Evolutionary conservation across 1,284 basidiomycete genomes (phyloP).

Genomic region (Boletus smithii): DNA sequence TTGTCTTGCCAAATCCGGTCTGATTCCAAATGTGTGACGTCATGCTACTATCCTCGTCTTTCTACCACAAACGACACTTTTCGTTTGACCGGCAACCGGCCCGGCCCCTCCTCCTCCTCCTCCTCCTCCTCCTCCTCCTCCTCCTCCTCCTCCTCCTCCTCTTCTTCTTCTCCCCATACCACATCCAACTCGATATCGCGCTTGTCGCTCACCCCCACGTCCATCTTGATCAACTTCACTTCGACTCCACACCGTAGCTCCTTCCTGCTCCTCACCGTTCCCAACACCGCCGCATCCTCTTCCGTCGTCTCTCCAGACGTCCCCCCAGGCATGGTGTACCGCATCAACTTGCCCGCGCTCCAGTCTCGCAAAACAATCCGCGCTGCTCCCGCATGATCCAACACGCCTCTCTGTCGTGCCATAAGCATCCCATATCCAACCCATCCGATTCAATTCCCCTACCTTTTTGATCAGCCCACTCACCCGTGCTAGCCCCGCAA

Average conservation of each 20-base stretch:
- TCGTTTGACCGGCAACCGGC: slow-evolving; percentile 5
- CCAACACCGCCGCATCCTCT: slow-evolving; percentile 46
- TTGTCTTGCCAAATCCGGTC: slow-evolving; percentile 27
- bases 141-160: slow-evolving; percentile 32
- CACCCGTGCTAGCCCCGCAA: slow-evolving; percentile 79
- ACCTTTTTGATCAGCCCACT: slow-evolving; percentile 83
- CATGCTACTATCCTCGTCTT: slow-evolving; percentile 13
- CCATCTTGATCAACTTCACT: slow-evolving; percentile 52
- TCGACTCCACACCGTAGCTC: slow-evolving; percentile 61
- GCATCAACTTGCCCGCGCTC: slow-evolving; percentile 76
- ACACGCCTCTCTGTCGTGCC: slow-evolving; percentile 59
- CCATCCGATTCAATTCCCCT: slow-evolving; percentile 13
- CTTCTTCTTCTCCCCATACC: slow-evolving; percentile 43
- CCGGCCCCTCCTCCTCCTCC: slow-evolving; percentile 32
- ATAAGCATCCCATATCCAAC: slow-evolving; percentile 5
- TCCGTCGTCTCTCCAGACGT: slow-evolving; percentile 27
- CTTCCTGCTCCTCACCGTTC: slow-evolving; percentile 52
- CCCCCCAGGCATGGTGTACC: slow-evolving; percentile 67
- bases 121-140: slow-evolving; percentile 34
- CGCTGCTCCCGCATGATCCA: slow-evolving; percentile 79
- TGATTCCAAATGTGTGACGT: slow-evolving; percentile 24
- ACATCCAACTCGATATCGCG: slow-evolving; percentile 56
- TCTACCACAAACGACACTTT: slow-evolving; percentile 10
- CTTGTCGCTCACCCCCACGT: slow-evolving; percentile 47
- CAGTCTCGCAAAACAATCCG: slow-evolving; percentile 88